These are phyloP conservation scores for Globisporangium polare DNA, from an alignment of 352 stramenopile genomes.

Conservation along the genomic window DNA sequence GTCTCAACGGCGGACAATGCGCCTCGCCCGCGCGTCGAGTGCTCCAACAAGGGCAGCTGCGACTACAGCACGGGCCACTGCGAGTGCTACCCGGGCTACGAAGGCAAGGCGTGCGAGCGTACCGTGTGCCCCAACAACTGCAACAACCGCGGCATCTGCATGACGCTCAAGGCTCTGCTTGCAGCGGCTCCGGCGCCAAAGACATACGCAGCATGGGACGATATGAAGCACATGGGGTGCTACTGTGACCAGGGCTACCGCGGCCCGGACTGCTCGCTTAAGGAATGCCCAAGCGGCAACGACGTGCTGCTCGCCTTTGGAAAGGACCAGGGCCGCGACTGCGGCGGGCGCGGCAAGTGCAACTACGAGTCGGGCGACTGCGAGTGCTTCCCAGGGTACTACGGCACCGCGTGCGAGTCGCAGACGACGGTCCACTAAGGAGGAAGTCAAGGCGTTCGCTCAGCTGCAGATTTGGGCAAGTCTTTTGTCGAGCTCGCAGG, in stretches of 20 bases:
- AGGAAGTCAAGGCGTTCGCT: not conserved
- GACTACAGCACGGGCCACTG: constrained; percentile 90
- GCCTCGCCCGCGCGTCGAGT: constrained; percentile 85
- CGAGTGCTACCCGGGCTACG: constrained; percentile 87
- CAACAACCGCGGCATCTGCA: constrained; percentile 91
- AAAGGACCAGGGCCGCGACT: constrained; percentile 75
- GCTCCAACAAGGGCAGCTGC: constrained; percentile 92
- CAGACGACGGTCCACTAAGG: constrained; percentile 80
- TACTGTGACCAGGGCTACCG: constrained; percentile 93
- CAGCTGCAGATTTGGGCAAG: not conserved
- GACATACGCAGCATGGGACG: constrained; percentile 88
- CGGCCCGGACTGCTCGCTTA: constrained; percentile 94
- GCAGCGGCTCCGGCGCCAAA: no score
- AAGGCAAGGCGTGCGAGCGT: constrained; percentile 89
- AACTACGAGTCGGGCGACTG: constrained; percentile 93
- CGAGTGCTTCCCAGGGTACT: constrained; percentile 94
- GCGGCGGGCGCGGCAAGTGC: constrained; percentile 93
- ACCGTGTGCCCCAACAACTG: constrained; percentile 95
- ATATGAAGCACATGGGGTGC: constrained; percentile 92
- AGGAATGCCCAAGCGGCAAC: constrained; percentile 90
- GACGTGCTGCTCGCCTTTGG: constrained; percentile 91
- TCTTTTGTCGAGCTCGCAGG: no score
- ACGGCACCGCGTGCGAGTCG: constrained; percentile 88
- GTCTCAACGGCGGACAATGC: constrained; percentile 58
- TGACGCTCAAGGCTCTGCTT: constrained; percentile 87